Base-by-base conservation (phyloP, 2,329 filamentous ascomycete genomes). In the Penicillium verrucosum region DNA sequence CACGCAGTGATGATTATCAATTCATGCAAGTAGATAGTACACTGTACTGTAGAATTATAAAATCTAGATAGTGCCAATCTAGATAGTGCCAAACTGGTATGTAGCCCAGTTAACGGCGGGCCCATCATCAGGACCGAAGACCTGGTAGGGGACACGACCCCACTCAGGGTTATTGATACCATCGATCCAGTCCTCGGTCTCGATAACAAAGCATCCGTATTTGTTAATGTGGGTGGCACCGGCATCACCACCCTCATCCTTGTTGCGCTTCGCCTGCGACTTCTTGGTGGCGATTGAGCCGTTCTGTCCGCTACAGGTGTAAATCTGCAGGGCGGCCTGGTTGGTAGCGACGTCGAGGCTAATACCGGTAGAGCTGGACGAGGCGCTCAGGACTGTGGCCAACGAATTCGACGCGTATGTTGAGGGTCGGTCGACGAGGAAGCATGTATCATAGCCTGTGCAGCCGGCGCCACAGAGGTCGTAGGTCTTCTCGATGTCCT, bases 171-270 rank as follows among this genome's bases (percentile, higher is more conserved):
- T 84, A 77, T 96, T 97, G 77, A 97, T 94, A 27, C 82, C 92
- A 71, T 96, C 92, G 69, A 97, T 96, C 84, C 86, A 97, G 73
- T 94, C 92, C 80, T 97, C 85, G 12, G 94, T 90, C 78, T 97
- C 93, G 74, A 97, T 83, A 47, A 96, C 93, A 27, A 96, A 70
- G 74, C 93, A 97, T 32, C 90, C 92, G 69, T 92, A 90, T 78
- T 92, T 60, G 70, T 79, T 64, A 70, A 83, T 65, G 77, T 72
- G 65, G 71, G 68, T 72, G 61, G 69, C 77, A 63, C 73, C 66
- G 10, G 76, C 71, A 40, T 81, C 77, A n/a, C 78, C 79, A 61
- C 81, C 80, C n/a, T 80, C 34, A 8, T 54, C 80, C 77, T 82
- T 80, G 55, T 83, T 85, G 21, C 82, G 80, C 52, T 77, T 72